Conservation (phyloP, 345 rosid species). For the Hirschfeldia incana region DNA sequence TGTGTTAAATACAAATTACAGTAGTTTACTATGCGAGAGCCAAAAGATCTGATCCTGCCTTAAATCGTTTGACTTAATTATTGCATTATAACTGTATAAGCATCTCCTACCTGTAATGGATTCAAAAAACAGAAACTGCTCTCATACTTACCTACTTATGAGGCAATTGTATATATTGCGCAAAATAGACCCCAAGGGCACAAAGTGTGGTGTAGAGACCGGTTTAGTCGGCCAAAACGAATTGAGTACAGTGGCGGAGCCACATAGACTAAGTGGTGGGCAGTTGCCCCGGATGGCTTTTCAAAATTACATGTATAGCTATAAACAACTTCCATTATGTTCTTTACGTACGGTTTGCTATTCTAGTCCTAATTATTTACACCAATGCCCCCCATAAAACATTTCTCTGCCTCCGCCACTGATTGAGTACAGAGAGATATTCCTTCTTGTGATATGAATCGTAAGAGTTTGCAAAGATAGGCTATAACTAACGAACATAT, state of each 20-base stretch:
- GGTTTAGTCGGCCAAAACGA: neutral
- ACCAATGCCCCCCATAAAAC: no score
- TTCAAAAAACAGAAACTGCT: neutral
- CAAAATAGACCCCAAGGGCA: neutral
- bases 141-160: neutral
- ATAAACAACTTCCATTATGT: no score
- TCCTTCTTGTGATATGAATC: neutral
- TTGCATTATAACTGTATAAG: no score
- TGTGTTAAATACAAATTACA: neutral
- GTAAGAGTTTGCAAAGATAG: neutral
- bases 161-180: neutral
- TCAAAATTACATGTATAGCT: no score
- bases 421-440: neutral
- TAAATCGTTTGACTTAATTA: no score
- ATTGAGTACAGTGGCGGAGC: neutral
- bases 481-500: neutral
- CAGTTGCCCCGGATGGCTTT: no score
- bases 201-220: neutral
- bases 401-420: no score
- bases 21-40: neutral
- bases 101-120: neutral
- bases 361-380: no score
- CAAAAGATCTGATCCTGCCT: neutral
- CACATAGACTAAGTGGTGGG: no score
- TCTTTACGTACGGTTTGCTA: no score